phyloP scores from a whole-genome alignment of 352 stramenopile genomes.

The Pythium utonaiense region DNA sequence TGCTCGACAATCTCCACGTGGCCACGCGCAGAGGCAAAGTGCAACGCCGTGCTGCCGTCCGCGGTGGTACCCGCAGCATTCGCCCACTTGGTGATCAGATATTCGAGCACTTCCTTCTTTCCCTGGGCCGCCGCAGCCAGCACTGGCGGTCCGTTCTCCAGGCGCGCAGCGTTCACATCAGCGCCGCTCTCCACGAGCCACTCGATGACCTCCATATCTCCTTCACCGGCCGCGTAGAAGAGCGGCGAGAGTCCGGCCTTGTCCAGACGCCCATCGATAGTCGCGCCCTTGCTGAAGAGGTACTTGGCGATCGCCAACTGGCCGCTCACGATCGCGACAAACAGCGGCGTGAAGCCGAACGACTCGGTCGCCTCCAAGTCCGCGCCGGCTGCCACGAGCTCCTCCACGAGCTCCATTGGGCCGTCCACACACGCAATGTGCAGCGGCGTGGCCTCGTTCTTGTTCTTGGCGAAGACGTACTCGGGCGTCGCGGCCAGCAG shows the following conservation, averaged over 20 bases:
- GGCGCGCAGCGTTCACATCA: constrained; percentile 20
- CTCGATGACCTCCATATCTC: constrained; percentile 14
- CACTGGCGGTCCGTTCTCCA: constrained; percentile 21
- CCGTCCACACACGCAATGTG: constrained; percentile 28
- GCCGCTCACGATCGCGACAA: constrained; percentile 25
- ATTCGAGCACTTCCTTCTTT: constrained; percentile 19
- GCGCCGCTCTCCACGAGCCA: constrained; percentile 25
- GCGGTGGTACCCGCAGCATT: constrained; percentile 1
- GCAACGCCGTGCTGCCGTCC: constrained; percentile 26
- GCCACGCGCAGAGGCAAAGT: constrained; percentile 19
- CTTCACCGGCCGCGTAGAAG: constrained; percentile 21
- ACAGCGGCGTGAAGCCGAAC: constrained; percentile 26
- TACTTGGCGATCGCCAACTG: constrained; percentile 26
- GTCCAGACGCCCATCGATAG: constrained; percentile 22
- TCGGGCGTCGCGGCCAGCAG: constrained; percentile 16
- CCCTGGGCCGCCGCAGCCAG: constrained; percentile 24
- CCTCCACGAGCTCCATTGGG: constrained; percentile 22
- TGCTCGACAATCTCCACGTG: constrained; percentile 13
- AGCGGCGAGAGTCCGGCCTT: constrained; percentile 25
- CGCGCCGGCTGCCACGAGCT: constrained; percentile 11
- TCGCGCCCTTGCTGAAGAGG: constrained; percentile 15
- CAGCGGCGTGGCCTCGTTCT: constrained; percentile 24
- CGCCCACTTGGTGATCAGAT: constrained; percentile 14
- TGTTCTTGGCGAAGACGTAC: constrained; percentile 24
- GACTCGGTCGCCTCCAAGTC: constrained; percentile 25